Conservation (phyloP, 176 grass and related monocot genomes). For the Aegilops speltoides region DNA sequence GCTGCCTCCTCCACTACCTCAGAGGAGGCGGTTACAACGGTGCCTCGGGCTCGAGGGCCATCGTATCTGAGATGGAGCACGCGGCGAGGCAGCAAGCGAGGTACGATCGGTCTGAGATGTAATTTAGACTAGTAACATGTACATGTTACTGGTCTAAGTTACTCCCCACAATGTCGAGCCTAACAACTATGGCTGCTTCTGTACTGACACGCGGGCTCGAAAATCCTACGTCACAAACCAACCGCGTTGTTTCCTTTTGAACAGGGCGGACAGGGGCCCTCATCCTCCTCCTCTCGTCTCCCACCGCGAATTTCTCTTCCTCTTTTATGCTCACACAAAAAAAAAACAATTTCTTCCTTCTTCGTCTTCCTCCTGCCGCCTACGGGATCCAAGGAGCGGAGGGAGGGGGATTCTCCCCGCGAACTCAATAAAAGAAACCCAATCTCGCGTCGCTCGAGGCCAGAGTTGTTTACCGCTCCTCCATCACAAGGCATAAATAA, state of each 20-base stretch:
- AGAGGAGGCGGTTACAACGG: too few species aligned
- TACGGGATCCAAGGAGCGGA: neutral
- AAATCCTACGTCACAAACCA: neutral
- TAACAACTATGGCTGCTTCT: too few species aligned
- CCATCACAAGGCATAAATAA: neutral
- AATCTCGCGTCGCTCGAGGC: neutral
- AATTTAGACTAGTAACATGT: too few species aligned
- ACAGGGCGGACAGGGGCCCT: neutral
- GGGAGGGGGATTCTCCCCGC: neutral
- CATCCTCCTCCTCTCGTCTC: neutral
- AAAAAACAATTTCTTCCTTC: neutral
- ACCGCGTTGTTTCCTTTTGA: neutral
- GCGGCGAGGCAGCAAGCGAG: too few species aligned
- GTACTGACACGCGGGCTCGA: neutral
- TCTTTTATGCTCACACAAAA: too few species aligned
- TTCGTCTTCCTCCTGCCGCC: conserved; percentile 28
- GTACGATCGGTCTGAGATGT: too few species aligned
- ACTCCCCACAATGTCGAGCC: too few species aligned
- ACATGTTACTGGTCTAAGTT: too few species aligned
- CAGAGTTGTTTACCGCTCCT: neutral
- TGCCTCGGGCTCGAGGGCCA: too few species aligned
- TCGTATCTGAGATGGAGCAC: too few species aligned
- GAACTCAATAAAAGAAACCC: neutral
- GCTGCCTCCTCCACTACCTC: too few species aligned
- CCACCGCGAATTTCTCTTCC: neutral